Evolutionary conservation across 73 alveolate genomes (phyloP).

Genomic region (Blepharisma stoltei): DNA sequence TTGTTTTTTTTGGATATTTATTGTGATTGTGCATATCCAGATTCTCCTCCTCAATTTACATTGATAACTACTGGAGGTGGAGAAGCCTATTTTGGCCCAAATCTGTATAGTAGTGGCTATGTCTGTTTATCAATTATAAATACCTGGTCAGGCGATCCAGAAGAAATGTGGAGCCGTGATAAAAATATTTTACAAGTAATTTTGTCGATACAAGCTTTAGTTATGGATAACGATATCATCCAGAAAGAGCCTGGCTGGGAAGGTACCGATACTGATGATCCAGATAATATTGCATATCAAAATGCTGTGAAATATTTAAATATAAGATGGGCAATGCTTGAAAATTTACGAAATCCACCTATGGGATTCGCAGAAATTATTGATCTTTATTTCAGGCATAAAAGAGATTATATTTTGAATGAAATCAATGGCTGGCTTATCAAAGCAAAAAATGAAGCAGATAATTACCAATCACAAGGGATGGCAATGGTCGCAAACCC

Average conservation of each 20-base stretch:
- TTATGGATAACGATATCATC: conserved; percentile 66
- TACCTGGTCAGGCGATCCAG: conserved; percentile 67
- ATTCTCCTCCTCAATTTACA: conserved; percentile 62
- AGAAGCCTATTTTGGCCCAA: conserved; percentile 66
- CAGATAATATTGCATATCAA: conserved; percentile 13
- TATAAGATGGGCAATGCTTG: conserved; percentile 94
- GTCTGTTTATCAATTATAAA: conserved; percentile 70
- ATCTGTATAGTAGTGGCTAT: conserved; percentile 66
- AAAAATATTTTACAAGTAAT: conserved; percentile 57
- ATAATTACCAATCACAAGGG: no score
- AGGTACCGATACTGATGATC: no score
- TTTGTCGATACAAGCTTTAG: conserved; percentile 63
- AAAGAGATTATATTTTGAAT: conserved; percentile 84
- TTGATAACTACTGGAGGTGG: conserved; percentile 63
- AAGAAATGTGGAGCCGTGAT: conserved; percentile 69
- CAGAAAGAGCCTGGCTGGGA: conserved; percentile 66
- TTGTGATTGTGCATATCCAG: conserved; percentile 62
- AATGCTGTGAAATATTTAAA: conserved; percentile 92
- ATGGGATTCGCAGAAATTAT: conserved; percentile 90
- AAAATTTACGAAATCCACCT: conserved; percentile 86
- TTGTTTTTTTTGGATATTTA: conserved; percentile 60
- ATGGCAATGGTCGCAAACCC: no score
- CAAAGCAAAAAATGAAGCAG: conserved; percentile 46
- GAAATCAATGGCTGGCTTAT: conserved; percentile 88
- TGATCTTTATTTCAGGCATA: conserved; percentile 85